Evolutionary conservation across 176 grass and related monocot species (phyloP).

Genomic region (Leersia perrieri): DNA sequence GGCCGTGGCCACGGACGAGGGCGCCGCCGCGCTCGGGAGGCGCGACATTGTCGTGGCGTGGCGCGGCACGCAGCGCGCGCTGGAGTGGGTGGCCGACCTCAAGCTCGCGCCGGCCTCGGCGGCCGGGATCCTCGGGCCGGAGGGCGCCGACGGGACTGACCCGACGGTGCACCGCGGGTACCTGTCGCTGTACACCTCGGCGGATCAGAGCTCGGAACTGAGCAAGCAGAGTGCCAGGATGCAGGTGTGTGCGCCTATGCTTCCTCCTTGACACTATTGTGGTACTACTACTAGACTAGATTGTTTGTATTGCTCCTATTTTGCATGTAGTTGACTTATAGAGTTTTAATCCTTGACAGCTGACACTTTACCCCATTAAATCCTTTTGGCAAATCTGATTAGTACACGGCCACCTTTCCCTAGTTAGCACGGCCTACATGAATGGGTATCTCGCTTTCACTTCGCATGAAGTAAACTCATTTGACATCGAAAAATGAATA

Average conservation of each 20-base stretch:
- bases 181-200: conserved; percentile 83
- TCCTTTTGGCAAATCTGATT: neutral
- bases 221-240: conserved; percentile 63
- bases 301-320: neutral
- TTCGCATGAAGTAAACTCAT: neutral
- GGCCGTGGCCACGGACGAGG: conserved; percentile 76
- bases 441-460: neutral
- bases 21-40: conserved; percentile 59
- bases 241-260: conserved; percentile 48
- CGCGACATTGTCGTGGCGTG: conserved; percentile 78
- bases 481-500: too few relatives aligned
- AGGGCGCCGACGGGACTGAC: conserved; percentile 28
- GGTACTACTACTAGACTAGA: neutral
- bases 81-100: conserved; percentile 78
- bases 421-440: neutral
- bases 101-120: conserved; percentile 63
- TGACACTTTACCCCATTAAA: neutral
- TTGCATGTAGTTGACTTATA: neutral
- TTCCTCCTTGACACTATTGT: neutral
- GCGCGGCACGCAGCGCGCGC: conserved; percentile 64
- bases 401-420: neutral
- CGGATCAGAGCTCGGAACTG: conserved; percentile 38
- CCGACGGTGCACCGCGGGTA: conserved; percentile 65
- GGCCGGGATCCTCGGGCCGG: conserved; percentile 44
- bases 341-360: neutral